phyloP scores from a whole-genome alignment of 2,329 filamentous ascomycete species.

The Claviceps sp. region DNA sequence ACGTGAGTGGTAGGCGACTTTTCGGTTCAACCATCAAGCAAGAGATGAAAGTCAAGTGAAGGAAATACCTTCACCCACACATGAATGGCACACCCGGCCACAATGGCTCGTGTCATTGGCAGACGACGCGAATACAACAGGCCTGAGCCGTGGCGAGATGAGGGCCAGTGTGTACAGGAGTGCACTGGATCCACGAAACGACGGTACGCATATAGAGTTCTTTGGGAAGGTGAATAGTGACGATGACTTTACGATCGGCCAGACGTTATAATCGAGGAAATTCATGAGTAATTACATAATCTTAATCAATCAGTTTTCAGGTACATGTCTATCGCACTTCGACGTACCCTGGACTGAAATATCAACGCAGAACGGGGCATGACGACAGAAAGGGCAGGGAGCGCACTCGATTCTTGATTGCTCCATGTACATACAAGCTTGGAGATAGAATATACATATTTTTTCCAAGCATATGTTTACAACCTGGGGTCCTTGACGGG shows the following conservation, averaged over 20 bases:
- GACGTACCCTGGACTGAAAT: too few relatives aligned
- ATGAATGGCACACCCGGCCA: background rate
- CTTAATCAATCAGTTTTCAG: constrained; percentile 3
- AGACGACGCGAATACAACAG: background rate
- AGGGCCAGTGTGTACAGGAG: background rate
- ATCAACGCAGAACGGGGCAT: too few relatives aligned
- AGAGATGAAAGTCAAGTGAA: background rate
- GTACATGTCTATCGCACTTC: background rate
- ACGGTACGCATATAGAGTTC: constrained; percentile 3
- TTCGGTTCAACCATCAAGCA: background rate
- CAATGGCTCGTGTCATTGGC: background rate
- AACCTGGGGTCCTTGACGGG: too few relatives aligned
- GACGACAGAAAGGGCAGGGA: too few relatives aligned
- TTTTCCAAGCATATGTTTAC: too few relatives aligned
- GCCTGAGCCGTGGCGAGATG: background rate
- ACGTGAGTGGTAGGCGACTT: constrained; percentile 29
- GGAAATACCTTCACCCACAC: background rate
- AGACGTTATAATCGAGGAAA: background rate
- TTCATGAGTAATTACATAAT: constrained; percentile 1
- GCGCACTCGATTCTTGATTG: too few relatives aligned
- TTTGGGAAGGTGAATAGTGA: constrained; percentile 1
- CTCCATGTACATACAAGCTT: too few relatives aligned
- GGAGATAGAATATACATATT: too few relatives aligned
- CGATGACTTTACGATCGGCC: background rate
- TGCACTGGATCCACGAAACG: constrained; percentile 2